Base-by-base conservation (phyloP, 2,329 filamentous ascomycete genomes). In the Pseudopithomyces chartarum region DNA sequence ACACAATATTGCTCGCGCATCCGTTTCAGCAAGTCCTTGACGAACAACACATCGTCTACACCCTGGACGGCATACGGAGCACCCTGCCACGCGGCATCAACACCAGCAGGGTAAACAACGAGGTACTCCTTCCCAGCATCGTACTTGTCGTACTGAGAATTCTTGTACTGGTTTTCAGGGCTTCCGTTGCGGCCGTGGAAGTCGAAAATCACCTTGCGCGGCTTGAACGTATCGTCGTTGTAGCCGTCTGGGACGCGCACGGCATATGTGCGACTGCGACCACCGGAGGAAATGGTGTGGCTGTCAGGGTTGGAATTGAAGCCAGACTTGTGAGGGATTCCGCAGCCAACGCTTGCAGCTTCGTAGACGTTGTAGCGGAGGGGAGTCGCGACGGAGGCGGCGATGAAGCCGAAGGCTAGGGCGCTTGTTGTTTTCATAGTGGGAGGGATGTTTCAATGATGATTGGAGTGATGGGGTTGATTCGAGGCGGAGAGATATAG, bases 51-150 rank as follows among this genome's bases (percentile, higher is more conserved):
- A 22, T 54, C 52, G 20, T 39, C 34, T 42, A 54, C 52, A 6
- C 52, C 52, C 2, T 45, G 12, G 13, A 33, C 45, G 11, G 52
- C 52, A 22, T 54, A 54, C 15, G 52, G 43, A 2, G 52, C 43
- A 7, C 52, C 52, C 38, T 54, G 43, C 52, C 52, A 54, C 2
- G 42, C 20, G 15, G 12, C 52, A n/a, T 54, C 23, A 3, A 54
- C 34, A 23, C 52, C 52, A n/a, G 52, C 52, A 6, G 52, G 52
- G 19, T 54, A 54, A n/a, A 47, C 39, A 6, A 11, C 52, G 8
- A 54, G 12, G 11, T 47, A 47, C 43, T 47, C 52, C 34, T 46
- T 40, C 22, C 45, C 38, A 3, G 40, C 43, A 12, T 47, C 42
- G 8, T 46, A 46, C 12, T 22, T 20, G 17, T 46, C 43, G 23